Percentiles rank a stretch among this genome's conserved stretches.
These are phyloP conservation scores for Apiospora phragmitis DNA, from an alignment of 2,329 filamentous ascomycete species.

Conservation along the genomic window DNA sequence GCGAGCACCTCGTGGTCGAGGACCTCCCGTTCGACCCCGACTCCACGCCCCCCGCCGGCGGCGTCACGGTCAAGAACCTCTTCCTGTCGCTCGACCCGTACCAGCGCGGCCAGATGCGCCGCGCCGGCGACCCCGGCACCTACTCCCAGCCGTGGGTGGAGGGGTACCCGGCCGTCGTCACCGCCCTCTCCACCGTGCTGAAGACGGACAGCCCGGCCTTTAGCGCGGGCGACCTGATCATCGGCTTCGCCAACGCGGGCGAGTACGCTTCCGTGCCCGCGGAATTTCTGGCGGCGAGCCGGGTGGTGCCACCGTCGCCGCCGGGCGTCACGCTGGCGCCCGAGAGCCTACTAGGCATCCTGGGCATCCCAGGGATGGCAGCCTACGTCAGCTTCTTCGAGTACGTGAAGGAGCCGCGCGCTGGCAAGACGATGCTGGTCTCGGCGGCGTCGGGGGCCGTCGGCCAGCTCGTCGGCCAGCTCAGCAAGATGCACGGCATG, in stretches of 20 bases:
- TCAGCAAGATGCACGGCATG: constrained; percentile 79
- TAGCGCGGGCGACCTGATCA: neutral
- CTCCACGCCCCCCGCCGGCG: constrained; percentile 60
- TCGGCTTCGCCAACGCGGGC: neutral
- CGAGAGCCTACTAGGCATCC: neutral
- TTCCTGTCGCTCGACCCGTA: constrained; percentile 84
- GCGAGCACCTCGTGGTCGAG: constrained; percentile 70
- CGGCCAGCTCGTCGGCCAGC: constrained; percentile 78
- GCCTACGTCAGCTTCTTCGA: constrained; percentile 60
- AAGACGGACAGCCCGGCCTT: constrained; percentile 55
- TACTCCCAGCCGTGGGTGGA: constrained; percentile 57
- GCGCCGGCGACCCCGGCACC: neutral
- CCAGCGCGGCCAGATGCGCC: constrained; percentile 77
- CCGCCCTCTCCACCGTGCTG: constrained; percentile 61
- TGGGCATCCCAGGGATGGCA: constrained; percentile 45
- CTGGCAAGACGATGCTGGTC: constrained; percentile 79
- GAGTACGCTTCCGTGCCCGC: neutral
- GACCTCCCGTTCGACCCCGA: constrained; percentile 66
- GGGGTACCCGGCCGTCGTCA: constrained; percentile 60
- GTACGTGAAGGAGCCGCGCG: constrained; percentile 70
- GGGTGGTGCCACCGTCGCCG: constrained; percentile 45
- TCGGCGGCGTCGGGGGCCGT: constrained; percentile 79
- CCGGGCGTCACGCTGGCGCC: neutral
- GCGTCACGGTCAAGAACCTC: constrained; percentile 68
- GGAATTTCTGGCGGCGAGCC: constrained; percentile 27